phyloP scores from a whole-genome alignment of 768 basidiomycete genomes.

The Sutorius australiensis region DNA sequence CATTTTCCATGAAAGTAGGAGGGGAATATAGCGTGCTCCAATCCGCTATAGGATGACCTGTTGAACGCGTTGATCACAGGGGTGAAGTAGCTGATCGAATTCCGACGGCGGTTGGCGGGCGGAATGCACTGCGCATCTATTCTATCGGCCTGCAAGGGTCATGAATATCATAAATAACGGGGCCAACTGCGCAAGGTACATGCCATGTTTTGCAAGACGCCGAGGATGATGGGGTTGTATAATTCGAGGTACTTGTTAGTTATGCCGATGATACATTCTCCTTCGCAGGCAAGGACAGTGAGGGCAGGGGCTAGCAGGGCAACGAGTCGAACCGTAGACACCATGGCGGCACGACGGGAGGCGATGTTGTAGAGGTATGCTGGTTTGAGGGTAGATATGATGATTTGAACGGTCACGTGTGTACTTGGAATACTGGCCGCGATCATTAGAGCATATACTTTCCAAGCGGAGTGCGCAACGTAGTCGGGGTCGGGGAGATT shows the following conservation, averaged over 20 bases:
- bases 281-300: constrained; percentile 60
- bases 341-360: constrained; percentile 17
- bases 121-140: constrained; percentile 35
- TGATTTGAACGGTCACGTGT: constrained; percentile 17
- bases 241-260: constrained; percentile 53
- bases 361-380: constrained; percentile 1
- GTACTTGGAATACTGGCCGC: constrained; percentile 6
- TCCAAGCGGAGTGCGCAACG: background rate
- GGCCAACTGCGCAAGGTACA: constrained; percentile 11
- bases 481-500: background rate
- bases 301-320: constrained; percentile 31
- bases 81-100: constrained; percentile 36
- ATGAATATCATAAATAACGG: background rate
- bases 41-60: constrained; percentile 38
- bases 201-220: constrained; percentile 42
- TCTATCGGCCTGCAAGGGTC: constrained; percentile 32
- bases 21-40: constrained; percentile 62
- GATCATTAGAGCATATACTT: background rate
- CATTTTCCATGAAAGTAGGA: constrained; percentile 78
- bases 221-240: constrained; percentile 43
- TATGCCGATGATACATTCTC: constrained; percentile 59
- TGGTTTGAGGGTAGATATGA: background rate
- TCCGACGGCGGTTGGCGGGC: constrained; percentile 17
- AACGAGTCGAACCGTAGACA: constrained; percentile 18
- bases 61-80: constrained; percentile 49